phyloP scores from a whole-genome alignment of 2,329 filamentous ascomycete genomes.

The Diaporthe vaccinii region DNA sequence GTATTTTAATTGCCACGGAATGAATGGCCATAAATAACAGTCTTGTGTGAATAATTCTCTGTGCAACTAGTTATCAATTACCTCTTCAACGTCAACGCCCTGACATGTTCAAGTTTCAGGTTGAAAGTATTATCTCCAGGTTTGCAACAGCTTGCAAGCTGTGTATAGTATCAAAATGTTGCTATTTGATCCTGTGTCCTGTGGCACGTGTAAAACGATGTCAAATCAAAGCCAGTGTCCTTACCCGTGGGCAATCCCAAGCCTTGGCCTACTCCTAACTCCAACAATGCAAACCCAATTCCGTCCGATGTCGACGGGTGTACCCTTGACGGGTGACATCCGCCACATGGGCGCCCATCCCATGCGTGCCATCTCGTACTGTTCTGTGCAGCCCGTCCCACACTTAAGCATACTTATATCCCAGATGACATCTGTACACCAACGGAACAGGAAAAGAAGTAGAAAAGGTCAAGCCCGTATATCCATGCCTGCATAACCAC shows the following conservation, averaged over 20 bases:
- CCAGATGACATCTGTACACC: background rate
- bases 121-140: background rate
- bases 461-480: background rate
- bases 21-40: background rate
- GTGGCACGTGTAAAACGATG: background rate
- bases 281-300: conserved; percentile 9
- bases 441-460: background rate
- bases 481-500: background rate
- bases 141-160: fast-evolving
- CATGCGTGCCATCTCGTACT: background rate
- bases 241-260: background rate
- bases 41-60: background rate
- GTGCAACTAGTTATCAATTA: fast-evolving
- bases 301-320: background rate
- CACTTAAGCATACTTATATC: background rate
- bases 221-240: background rate
- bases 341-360: background rate
- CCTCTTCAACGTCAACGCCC: fast-evolving
- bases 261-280: background rate
- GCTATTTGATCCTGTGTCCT: background rate
- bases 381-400: background rate
- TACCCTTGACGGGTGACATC: background rate
- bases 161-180: background rate
- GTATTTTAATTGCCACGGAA: conserved; percentile 9
- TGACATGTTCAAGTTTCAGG: fast-evolving